Conservation (phyloP, 768 basidiomycete species). For the Gelatoporia subvermispora region DNA sequence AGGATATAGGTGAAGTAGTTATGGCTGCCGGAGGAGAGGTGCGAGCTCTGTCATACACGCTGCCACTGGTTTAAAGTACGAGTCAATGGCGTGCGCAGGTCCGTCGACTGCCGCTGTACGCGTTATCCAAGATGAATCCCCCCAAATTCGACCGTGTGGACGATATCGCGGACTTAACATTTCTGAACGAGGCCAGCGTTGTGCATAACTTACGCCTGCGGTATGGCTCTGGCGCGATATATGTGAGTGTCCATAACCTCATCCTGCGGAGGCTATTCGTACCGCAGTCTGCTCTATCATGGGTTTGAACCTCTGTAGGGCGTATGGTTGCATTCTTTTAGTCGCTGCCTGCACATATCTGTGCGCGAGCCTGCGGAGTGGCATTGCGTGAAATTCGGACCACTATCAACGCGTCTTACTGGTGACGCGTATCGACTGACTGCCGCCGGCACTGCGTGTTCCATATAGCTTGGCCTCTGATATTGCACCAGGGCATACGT, state of each 20-base stretch:
- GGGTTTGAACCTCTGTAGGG: too few species aligned
- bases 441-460: too few species aligned
- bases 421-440: too few species aligned
- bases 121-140: conserved; percentile 94
- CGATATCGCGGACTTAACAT: conserved; percentile 97
- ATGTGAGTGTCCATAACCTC: conserved; percentile 40
- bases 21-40: conserved; percentile 85
- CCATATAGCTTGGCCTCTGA: too few species aligned
- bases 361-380: too few species aligned
- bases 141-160: conserved; percentile 97
- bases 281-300: too few species aligned
- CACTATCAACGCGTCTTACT: too few species aligned
- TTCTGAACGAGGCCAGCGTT: conserved; percentile 96
- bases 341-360: too few species aligned
- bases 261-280: neutral
- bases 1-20: conserved; percentile 77
- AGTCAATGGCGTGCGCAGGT: conserved; percentile 34
- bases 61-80: neutral
- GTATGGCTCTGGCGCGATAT: conserved; percentile 89
- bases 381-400: too few species aligned
- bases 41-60: conserved; percentile 15
- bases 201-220: conserved; percentile 94
- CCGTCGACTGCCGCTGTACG: conserved; percentile 68
- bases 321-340: too few species aligned
- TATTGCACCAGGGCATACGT: too few species aligned